A percentile compares a stretch with the other conserved stretches of the same genome.
Evolutionary conservation across 176 grass and related monocot genomes (phyloP).

Genomic region (Saccharum officinarum): DNA sequence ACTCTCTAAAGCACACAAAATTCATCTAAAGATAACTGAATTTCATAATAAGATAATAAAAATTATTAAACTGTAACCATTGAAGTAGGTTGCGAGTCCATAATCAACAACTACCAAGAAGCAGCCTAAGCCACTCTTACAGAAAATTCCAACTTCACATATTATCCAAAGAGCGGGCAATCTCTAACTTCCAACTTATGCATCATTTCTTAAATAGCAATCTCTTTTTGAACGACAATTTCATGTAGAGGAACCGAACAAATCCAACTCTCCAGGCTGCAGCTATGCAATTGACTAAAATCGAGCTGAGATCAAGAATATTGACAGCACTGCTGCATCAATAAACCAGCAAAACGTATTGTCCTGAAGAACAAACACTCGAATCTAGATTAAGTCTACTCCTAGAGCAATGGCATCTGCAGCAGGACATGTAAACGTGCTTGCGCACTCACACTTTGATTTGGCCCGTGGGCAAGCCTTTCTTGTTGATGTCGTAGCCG

Average conservation of each 20-base stretch:
- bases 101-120: background rate
- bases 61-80: background rate
- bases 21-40: background rate
- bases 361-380: background rate
- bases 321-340: background rate
- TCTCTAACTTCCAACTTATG: background rate
- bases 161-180: background rate
- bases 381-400: background rate
- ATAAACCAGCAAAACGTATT: background rate
- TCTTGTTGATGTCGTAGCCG: slow-evolving; percentile 98
- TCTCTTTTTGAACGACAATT: background rate
- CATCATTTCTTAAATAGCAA: background rate
- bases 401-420: background rate
- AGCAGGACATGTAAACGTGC: background rate
- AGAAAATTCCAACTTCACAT: background rate
- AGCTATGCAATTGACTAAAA: background rate
- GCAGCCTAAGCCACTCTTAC: background rate
- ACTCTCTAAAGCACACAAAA: background rate
- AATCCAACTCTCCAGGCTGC: background rate
- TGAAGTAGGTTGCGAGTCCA: background rate
- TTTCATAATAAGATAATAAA: background rate
- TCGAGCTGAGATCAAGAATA: slow-evolving; percentile 13
- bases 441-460: slow-evolving; percentile 81
- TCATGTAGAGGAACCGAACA: background rate
- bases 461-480: slow-evolving; percentile 68